A percentile compares a stretch with the other conserved stretches of the same genome.
Conservation (phyloP, 768 basidiomycete species). For the Candolleomyces aberdarensis region DNA sequence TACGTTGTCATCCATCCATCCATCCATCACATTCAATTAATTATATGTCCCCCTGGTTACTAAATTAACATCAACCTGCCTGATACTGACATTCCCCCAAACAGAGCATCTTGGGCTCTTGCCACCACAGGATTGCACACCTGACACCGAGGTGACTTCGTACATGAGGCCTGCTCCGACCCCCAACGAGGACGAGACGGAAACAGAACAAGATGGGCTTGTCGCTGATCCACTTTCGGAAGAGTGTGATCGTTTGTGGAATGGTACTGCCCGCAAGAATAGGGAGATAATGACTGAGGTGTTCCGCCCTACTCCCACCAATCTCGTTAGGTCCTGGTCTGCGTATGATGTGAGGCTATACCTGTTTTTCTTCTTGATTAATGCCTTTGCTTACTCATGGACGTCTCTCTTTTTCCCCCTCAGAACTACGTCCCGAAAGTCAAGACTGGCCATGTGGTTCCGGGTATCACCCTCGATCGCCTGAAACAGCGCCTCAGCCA, state of each 20-base stretch:
- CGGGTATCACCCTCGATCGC: constrained; percentile 59
- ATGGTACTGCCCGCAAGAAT: constrained; percentile 72
- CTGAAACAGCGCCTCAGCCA: constrained; percentile 73
- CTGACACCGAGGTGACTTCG: constrained; percentile 35
- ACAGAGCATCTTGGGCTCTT: constrained; percentile 88
- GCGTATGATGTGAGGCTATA: constrained; percentile 62
- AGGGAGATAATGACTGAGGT: constrained; percentile 83
- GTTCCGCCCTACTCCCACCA: constrained; percentile 84
- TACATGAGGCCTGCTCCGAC: constrained; percentile 82
- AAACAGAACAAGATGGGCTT: constrained; percentile 50
- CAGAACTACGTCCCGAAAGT: constrained; percentile 75
- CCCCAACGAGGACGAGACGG: constrained; percentile 65
- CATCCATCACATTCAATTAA: too few relatives aligned
- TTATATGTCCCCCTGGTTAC: constrained; percentile 1
- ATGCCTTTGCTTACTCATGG: not conserved
- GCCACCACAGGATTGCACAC: constrained; percentile 56
- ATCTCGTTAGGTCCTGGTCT: constrained; percentile 75
- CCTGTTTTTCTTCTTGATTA: constrained; percentile 1
- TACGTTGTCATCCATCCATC: constrained; percentile 22
- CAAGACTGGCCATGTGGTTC: constrained; percentile 78
- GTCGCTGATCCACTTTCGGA: constrained; percentile 80
- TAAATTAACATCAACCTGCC: not conserved
- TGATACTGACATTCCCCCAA: too few relatives aligned
- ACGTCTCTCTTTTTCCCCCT: not conserved
- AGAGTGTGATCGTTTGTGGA: constrained; percentile 57